Percentiles rank a stretch among this genome's conserved stretches.
Evolutionary conservation across 2,329 filamentous ascomycete genomes (phyloP).

Genomic region (Emydomyces testavorans): DNA sequence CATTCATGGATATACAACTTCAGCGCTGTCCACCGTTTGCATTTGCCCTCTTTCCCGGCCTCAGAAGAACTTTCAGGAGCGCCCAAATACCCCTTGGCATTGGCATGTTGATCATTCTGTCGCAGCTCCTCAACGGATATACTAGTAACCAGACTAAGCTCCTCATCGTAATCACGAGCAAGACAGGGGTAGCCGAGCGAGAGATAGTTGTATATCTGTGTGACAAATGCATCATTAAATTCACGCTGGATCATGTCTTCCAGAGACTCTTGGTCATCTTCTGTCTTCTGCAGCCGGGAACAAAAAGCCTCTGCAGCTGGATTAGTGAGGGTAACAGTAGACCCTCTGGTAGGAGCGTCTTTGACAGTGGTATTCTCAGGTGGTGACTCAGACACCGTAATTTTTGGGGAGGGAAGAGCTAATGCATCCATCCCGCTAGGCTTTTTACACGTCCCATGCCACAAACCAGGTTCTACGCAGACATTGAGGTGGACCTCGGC

Average conservation of each 20-base stretch:
- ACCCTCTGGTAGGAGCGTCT: background rate
- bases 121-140: conserved; percentile 58
- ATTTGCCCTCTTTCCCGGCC: conserved; percentile 35
- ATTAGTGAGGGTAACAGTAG: background rate
- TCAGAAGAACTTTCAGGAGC: conserved; percentile 24
- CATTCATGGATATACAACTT: conserved; percentile 77
- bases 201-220: conserved; percentile 94
- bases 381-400: background rate
- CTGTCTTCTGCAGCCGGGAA: background rate
- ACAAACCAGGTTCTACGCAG: conserved; percentile 35
- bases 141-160: conserved; percentile 68
- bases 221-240: conserved; percentile 75
- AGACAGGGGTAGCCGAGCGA: conserved; percentile 83
- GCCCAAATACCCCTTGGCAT: conserved; percentile 63
- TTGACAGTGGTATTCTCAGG: background rate
- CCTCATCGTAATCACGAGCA: conserved; percentile 70
- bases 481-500: conserved; percentile 50
- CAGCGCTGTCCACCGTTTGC: conserved; percentile 72
- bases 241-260: conserved; percentile 44
- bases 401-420: background rate
- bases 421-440: conserved; percentile 2
- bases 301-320: background rate
- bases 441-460: conserved; percentile 37
- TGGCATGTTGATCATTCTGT: conserved; percentile 54
- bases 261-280: background rate